phyloP scores from a whole-genome alignment of 2,329 filamentous ascomycete species.

The Tolypocladium ophioglossoides region DNA sequence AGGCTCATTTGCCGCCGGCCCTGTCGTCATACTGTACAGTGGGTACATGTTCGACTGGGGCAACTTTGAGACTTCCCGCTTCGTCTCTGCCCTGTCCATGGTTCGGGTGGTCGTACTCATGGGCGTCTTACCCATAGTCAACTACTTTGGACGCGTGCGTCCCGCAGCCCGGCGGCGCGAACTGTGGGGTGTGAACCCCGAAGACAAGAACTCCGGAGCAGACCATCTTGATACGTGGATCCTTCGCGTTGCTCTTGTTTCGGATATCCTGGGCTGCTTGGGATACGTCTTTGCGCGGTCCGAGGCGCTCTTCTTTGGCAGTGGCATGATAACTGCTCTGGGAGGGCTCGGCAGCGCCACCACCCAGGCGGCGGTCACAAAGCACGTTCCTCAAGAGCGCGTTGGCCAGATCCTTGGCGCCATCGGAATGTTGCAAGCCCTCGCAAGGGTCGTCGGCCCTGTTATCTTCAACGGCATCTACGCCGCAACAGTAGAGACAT shows the following conservation, averaged over 20 bases:
- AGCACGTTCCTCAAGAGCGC: slow-evolving; percentile 74
- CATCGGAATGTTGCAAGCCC: slow-evolving; percentile 72
- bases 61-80: slow-evolving; percentile 68
- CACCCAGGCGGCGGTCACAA: slow-evolving; percentile 74
- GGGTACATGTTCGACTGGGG: slow-evolving; percentile 75
- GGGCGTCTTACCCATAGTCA: slow-evolving; percentile 63
- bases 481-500: slow-evolving; percentile 64
- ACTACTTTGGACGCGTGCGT: slow-evolving; percentile 58
- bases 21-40: slow-evolving; percentile 77
- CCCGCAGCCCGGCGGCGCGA: slow-evolving; percentile 32
- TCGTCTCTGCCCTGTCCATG: slow-evolving; percentile 69
- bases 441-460: slow-evolving; percentile 70
- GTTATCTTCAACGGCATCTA: slow-evolving; percentile 82
- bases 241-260: slow-evolving; percentile 62
- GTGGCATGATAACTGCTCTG: slow-evolving; percentile 62
- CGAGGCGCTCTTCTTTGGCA: slow-evolving; percentile 55
- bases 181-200: slow-evolving; percentile 21
- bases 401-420: slow-evolving; percentile 86
- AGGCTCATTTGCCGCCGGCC: slow-evolving; percentile 67
- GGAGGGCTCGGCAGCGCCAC: slow-evolving; percentile 82
- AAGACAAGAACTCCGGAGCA: slow-evolving; percentile 53
- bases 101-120: slow-evolving; percentile 68
- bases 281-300: slow-evolving; percentile 61
- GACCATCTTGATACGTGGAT: slow-evolving; percentile 69
- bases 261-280: slow-evolving; percentile 65